phyloP scores from a whole-genome alignment of 129 eudicot species.

The Centrapalus pauciflorus region DNA sequence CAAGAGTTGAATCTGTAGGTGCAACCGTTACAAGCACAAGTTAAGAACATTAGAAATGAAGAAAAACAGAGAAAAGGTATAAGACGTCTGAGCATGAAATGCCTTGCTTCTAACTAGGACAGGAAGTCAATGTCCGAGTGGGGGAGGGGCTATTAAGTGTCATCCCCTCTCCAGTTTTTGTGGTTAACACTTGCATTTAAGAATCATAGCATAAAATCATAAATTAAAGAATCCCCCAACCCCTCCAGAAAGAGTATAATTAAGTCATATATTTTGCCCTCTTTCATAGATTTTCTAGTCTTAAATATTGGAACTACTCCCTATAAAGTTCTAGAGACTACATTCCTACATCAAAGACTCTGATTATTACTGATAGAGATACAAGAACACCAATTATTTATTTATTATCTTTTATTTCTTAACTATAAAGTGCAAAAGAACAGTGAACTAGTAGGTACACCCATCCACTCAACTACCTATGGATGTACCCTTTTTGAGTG shows the following conservation, averaged over 20 bases:
- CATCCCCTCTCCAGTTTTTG: too few species aligned
- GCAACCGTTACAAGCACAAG: slow-evolving; percentile 16
- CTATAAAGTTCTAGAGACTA: neutral
- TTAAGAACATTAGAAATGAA: neutral
- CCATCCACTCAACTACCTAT: neutral
- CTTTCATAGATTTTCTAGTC: too few species aligned
- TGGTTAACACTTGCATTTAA: too few species aligned
- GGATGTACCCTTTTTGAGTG: neutral
- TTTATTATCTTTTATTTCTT: neutral
- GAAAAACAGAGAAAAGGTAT: neutral
- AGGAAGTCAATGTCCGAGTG: too few species aligned
- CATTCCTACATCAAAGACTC: neutral
- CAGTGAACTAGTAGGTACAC: neutral
- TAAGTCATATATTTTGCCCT: too few species aligned
- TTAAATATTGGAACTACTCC: too few species aligned
- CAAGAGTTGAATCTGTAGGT: slow-evolving; percentile 74
- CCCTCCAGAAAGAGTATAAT: too few species aligned
- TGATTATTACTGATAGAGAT: neutral
- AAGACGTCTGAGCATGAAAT: neutral
- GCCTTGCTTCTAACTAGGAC: neutral
- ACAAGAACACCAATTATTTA: too few species aligned
- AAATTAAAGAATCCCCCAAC: too few species aligned
- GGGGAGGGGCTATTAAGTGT: too few species aligned
- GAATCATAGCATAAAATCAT: too few species aligned
- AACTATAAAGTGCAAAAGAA: neutral